Percentiles rank a stretch among this genome's conserved stretches.
Evolutionary conservation across 208 protist genomes (phyloP).

Genomic region (Trypanosoma cruzi): DNA sequence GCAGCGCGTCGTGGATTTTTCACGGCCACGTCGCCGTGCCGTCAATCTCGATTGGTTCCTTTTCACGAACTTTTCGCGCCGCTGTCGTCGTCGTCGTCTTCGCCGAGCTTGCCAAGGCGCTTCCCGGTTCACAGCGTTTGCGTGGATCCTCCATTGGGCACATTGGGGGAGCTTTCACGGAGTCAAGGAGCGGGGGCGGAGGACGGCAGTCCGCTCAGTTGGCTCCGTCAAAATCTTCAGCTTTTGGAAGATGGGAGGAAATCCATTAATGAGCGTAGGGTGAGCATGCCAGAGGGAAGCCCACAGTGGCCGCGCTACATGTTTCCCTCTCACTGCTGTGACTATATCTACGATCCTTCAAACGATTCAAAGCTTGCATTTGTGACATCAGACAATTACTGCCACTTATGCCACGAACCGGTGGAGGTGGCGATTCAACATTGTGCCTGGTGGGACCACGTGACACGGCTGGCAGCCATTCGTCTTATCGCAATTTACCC

Average conservation of each 20-base stretch:
- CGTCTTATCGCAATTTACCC: slow-evolving; percentile 29
- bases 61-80: slow-evolving; percentile 12
- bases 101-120: not conserved
- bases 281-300: slow-evolving; percentile 28
- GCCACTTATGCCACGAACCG: slow-evolving; percentile 29
- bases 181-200: not conserved
- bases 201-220: slow-evolving; percentile 8
- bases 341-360: slow-evolving; percentile 31
- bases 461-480: slow-evolving; percentile 26
- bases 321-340: slow-evolving; percentile 11
- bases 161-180: not conserved
- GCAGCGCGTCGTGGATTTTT: not conserved
- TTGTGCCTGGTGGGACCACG: slow-evolving; percentile 42
- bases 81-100: slow-evolving; percentile 3
- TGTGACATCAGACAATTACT: slow-evolving; percentile 32
- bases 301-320: slow-evolving; percentile 29
- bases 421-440: slow-evolving; percentile 27
- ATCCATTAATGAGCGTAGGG: not conserved
- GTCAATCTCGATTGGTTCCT: slow-evolving; percentile 1
- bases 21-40: not conserved
- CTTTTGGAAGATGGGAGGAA: not conserved
- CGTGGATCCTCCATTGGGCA: slow-evolving; percentile 5
- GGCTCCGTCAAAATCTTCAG: slow-evolving; percentile 26
- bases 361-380: slow-evolving; percentile 32
- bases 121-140: slow-evolving; percentile 5